Conservation (phyloP, 1,139 yeast genomes). For the Suhomyces terraborum region DNA sequence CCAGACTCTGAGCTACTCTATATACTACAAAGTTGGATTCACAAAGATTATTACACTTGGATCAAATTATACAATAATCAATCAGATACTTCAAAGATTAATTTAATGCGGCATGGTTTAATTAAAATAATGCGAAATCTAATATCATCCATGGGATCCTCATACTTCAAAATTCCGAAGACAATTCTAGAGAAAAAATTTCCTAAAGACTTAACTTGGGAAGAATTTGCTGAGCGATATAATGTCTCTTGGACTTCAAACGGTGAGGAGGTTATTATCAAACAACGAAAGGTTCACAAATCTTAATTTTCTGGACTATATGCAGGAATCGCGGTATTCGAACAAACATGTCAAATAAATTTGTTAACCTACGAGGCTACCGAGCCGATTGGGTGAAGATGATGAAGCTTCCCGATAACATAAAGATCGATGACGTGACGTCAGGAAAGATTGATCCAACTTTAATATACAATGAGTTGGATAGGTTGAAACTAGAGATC, state of each 20-base stretch:
- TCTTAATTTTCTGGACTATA: not conserved
- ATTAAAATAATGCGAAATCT: conserved; percentile 31
- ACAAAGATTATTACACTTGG: conserved; percentile 47
- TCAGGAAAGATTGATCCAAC: conserved; percentile 46
- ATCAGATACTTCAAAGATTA: conserved; percentile 29
- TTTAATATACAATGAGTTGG: conserved; percentile 41
- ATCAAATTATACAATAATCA: conserved; percentile 33
- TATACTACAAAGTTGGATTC: conserved; percentile 39
- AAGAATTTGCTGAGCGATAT: conserved; percentile 23
- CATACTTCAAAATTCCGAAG: conserved; percentile 39
- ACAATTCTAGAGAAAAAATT: conserved; percentile 27
- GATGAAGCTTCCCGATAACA: conserved; percentile 36
- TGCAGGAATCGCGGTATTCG: not conserved
- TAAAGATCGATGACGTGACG: conserved; percentile 50
- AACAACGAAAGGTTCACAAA: conserved; percentile 23
- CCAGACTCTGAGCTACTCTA: conserved; percentile 20
- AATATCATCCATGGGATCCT: conserved; percentile 30
- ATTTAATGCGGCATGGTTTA: conserved; percentile 48
- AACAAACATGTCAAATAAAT: not conserved
- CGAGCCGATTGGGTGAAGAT: conserved; percentile 1
- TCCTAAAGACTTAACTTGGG: conserved; percentile 31
- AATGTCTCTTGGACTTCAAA: conserved; percentile 32
- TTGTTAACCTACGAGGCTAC: no score
- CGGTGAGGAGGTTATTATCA: conserved; percentile 26
- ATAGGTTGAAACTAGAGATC: conserved; percentile 45